Conservation (phyloP, 176 grass and related monocot species). For the Cenchrus fungigraminus region DNA sequence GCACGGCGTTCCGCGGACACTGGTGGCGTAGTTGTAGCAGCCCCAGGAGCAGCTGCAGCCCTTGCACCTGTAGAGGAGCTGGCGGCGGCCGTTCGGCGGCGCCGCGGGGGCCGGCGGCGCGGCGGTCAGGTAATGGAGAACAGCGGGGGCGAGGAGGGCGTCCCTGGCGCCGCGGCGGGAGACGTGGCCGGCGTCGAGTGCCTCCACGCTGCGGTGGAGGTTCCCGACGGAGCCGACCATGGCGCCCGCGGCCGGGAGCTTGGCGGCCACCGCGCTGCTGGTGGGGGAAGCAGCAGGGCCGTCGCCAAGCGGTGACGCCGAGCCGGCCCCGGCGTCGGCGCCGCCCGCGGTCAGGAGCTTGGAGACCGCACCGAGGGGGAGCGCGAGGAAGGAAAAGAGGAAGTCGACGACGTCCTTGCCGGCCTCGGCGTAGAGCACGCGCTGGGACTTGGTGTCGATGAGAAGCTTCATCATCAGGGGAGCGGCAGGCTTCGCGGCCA, state of each 20-base stretch:
- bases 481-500: background rate
- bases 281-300: background rate
- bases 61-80: background rate
- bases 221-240: constrained; percentile 42
- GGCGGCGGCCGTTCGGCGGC: accelerated
- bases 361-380: constrained; percentile 25
- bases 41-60: background rate
- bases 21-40: background rate
- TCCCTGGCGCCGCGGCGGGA: background rate
- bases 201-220: constrained; percentile 41
- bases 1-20: background rate
- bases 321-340: background rate
- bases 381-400: constrained; percentile 47
- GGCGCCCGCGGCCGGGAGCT: background rate
- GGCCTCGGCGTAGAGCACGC: constrained; percentile 56
- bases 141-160: background rate
- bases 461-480: constrained; percentile 45
- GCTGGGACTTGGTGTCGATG: constrained; percentile 24
- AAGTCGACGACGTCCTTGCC: constrained; percentile 65
- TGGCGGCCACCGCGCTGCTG: background rate
- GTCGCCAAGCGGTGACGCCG: background rate
- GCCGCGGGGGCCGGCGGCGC: background rate
- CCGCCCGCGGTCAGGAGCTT: constrained; percentile 28
- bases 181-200: constrained; percentile 32
- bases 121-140: background rate